Evolutionary conservation across 2,329 filamentous ascomycete species (phyloP).

Genomic region (Apiospora koreana): DNA sequence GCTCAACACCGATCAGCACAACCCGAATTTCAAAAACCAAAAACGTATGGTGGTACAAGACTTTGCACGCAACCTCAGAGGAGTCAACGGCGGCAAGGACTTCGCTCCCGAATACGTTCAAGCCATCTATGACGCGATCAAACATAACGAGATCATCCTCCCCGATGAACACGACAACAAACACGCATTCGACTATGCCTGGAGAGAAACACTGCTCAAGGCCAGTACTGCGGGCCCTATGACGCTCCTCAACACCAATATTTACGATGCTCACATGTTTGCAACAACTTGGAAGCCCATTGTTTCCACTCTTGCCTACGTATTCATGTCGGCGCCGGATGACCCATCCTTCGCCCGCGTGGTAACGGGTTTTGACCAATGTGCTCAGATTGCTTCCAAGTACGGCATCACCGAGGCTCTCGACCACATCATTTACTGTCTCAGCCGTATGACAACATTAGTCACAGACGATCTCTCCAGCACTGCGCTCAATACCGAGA

Average conservation of each 20-base stretch:
- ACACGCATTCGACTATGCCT: conserved; percentile 95
- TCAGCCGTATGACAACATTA: conserved; percentile 88
- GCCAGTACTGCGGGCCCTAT: conserved; percentile 74
- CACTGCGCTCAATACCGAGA: conserved; percentile 90
- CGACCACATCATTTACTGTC: conserved; percentile 88
- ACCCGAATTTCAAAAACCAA: conserved; percentile 77
- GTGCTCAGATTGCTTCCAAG: conserved; percentile 85
- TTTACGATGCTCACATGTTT: conserved; percentile 98
- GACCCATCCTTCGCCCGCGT: conserved; percentile 93
- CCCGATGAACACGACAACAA: conserved; percentile 97
- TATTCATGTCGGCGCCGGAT: conserved; percentile 98
- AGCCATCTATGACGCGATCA: conserved; percentile 88
- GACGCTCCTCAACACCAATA: conserved; percentile 82
- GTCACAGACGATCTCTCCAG: conserved; percentile 75
- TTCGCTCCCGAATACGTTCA: conserved; percentile 83
- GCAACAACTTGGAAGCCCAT: conserved; percentile 94
- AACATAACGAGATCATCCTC: conserved; percentile 89
- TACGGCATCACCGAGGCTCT: conserved; percentile 83
- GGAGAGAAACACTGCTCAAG: conserved; percentile 91
- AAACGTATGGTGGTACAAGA: conserved; percentile 84
- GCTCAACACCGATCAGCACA: conserved; percentile 96
- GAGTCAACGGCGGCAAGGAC: conserved; percentile 82
- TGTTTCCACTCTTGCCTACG: conserved; percentile 91
- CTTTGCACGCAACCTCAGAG: conserved; percentile 87
- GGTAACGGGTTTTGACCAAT: conserved; percentile 94